Base-by-base conservation (phyloP, 2,329 filamentous ascomycete species). In the Neofusicoccum umdonicola region DNA sequence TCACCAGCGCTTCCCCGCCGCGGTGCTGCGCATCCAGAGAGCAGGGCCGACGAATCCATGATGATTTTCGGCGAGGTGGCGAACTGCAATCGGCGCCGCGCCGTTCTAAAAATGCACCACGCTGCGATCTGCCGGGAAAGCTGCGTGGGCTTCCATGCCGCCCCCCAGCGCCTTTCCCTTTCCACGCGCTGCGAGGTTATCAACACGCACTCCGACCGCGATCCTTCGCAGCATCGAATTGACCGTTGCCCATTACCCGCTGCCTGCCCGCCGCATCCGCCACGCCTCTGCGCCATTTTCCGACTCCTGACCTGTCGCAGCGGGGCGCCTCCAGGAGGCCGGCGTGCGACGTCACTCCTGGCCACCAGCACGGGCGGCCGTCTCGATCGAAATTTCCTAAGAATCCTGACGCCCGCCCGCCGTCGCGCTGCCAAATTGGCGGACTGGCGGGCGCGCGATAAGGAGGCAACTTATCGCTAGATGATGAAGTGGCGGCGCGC, bases 401-500 rank as follows among this genome's bases (percentile, higher is more conserved):
- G 6, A 45, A 41, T 45, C 37, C 54, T 27, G 41, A 17, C n/a
- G 27, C 15, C 42, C 56, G 41, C 42, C 56, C 56, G 42, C 42
- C 31, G 56, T 39, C 19, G 56, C 42, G 19, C 56, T 34, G 41
- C 56, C 56, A 47, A 60, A 47, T 60, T 60, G 27, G 54, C 56
- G 56, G 31, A n/a, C 39, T 37, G 54, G 19, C 39, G 54, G 19
- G 37, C 52, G 39, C n/a, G 54, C 56, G 56, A 60, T 60, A 60
- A 60, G 56, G 56, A 60, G 56, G 42, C 42, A 39, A 60, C 56
- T 60, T 63, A 63, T 63, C 61, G 61, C 48, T 50, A 27, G 61
- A 63, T 63, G 61, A 56, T 63, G 50, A 47, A 63, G 61, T 63
- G 61, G 61, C 61, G 61, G 61, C 41, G 15, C 61, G 61, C 48